Conservation (phyloP, 2,329 filamentous ascomycete genomes). For the Apiospora rasikravindrae region DNA sequence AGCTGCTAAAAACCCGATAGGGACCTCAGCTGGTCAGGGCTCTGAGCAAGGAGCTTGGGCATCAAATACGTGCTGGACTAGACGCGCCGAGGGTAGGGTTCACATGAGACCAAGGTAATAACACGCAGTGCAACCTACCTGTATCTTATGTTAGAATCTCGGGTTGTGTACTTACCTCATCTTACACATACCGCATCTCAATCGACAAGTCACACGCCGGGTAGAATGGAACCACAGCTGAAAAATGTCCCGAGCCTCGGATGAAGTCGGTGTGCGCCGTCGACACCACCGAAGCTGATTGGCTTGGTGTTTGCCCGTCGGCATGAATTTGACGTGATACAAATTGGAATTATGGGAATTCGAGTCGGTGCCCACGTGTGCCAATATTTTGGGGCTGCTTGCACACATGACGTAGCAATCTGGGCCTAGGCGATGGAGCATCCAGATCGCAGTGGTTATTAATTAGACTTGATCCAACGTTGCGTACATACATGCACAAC, state of each 20-base stretch:
- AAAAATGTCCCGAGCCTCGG: conserved; percentile 6
- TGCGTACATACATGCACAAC: neutral
- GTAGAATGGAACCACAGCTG: neutral
- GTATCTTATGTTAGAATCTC: neutral
- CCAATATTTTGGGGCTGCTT: neutral
- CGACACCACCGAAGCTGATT: neutral
- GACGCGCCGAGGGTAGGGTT: neutral
- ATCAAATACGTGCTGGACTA: neutral
- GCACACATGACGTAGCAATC: conserved; percentile 7
- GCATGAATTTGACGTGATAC: neutral
- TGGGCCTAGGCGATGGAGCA: neutral
- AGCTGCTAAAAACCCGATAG: neutral
- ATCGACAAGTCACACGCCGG: neutral
- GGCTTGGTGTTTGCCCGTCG: neutral
- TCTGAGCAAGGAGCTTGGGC: neutral
- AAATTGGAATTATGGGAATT: neutral
- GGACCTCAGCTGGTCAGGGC: neutral
- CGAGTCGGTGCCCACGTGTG: neutral
- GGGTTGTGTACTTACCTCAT: neutral
- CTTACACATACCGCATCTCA: neutral
- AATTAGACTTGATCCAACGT: neutral
- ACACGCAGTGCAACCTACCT: neutral
- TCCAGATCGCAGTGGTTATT: conserved; percentile 1
- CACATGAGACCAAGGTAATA: neutral
- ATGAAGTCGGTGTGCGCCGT: conserved; percentile 11